phyloP scores from a whole-genome alignment of 2,329 filamentous ascomycete genomes.

The Sporothrix protearum region DNA sequence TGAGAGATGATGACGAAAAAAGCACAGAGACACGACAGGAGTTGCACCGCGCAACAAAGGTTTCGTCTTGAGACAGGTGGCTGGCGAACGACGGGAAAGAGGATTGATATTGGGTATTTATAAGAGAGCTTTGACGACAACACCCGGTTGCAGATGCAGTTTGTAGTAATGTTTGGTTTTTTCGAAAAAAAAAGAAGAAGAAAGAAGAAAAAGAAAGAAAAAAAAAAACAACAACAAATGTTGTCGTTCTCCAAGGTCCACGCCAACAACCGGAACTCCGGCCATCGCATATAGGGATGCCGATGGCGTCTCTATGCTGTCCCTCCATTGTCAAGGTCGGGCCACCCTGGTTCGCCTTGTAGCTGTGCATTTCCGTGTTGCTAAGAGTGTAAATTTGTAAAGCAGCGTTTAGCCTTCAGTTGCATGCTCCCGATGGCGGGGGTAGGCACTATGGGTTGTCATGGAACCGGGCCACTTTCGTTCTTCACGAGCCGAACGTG shows the following conservation, averaged over 20 bases:
- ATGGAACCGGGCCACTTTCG: not conserved
- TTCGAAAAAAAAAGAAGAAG: too few species aligned
- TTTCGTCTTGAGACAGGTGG: not conserved
- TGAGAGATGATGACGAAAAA: not conserved
- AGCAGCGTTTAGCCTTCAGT: not conserved
- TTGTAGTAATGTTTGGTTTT: not conserved
- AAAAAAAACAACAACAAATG: not conserved
- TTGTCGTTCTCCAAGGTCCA: not conserved
- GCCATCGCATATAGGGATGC: slow-evolving; percentile 15
- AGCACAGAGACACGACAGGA: not conserved
- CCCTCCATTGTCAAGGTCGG: not conserved
- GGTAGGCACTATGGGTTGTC: not conserved
- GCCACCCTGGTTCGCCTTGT: not conserved
- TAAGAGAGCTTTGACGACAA: not conserved
- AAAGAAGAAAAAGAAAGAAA: not conserved
- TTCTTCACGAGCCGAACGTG: slow-evolving; percentile 4
- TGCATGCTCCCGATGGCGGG: slow-evolving; percentile 7
- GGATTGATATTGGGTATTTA: not conserved
- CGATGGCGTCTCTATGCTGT: not conserved
- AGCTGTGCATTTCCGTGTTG: not conserved
- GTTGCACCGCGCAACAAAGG: not conserved
- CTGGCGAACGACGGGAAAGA: not conserved
- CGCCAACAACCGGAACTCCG: not conserved
- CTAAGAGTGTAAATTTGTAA: not conserved
- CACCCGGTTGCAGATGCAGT: not conserved